These are phyloP conservation scores for Fragaria ananassa DNA, from an alignment of 306 rosid genomes.

Conservation along the genomic window DNA sequence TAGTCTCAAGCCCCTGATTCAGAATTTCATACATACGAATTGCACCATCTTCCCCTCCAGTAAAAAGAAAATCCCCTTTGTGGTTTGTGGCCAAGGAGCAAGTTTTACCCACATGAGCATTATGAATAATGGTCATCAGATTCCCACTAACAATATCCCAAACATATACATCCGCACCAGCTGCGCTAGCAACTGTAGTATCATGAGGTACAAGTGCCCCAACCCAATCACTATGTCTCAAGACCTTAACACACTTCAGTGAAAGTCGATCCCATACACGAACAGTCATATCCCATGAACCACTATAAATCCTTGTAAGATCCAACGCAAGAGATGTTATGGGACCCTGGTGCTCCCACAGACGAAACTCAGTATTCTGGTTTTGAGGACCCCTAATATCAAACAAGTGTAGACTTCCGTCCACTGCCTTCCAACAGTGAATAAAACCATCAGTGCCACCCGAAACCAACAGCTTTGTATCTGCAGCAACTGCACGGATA, in stretches of 20 bases:
- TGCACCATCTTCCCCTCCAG: constrained; percentile 91
- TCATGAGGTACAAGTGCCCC: constrained; percentile 81
- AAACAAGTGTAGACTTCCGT: constrained; percentile 68
- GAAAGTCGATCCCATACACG: constrained; percentile 83
- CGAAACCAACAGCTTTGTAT: constrained; percentile 61
- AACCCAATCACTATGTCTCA: constrained; percentile 94
- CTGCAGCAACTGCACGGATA: constrained; percentile 84
- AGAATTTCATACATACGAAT: constrained; percentile 78
- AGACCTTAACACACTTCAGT: constrained; percentile 51
- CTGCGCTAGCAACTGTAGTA: constrained; percentile 59
- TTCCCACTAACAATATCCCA: constrained; percentile 69
- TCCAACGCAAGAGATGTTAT: constrained; percentile 85
- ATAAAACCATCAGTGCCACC: constrained; percentile 92
- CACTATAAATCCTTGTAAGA: constrained; percentile 80
- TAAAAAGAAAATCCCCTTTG: constrained; percentile 72
- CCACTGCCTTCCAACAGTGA: constrained; percentile 86
- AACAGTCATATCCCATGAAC: constrained; percentile 96
- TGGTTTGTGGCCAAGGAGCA: constrained; percentile 74
- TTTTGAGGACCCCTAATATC: constrained; percentile 59
- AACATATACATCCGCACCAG: constrained; percentile 83
- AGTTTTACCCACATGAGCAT: constrained; percentile 72
- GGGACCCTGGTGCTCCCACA: constrained; percentile 96
- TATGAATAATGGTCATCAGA: constrained; percentile 42
- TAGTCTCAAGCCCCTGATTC: constrained; percentile 28
- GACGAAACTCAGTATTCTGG: constrained; percentile 56